phyloP scores from a whole-genome alignment of 208 protist species.

The Tritrichomonas musculus region DNA sequence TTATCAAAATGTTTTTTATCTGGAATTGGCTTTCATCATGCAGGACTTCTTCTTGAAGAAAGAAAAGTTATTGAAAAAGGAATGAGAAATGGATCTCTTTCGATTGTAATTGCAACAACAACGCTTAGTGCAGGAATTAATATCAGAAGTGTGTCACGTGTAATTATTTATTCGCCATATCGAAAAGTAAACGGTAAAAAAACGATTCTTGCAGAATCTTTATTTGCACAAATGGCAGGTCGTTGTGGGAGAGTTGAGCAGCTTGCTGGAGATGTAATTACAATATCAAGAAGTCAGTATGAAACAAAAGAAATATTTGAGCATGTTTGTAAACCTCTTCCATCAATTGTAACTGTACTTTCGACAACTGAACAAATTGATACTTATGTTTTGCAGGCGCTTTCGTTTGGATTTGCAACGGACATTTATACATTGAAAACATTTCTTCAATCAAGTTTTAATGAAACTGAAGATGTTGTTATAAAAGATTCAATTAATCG shows the following conservation, averaged over 20 bases:
- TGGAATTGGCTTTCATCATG: not conserved
- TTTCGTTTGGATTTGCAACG: not conserved
- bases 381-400: not conserved
- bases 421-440: not conserved
- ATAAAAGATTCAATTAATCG: not conserved
- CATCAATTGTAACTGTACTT: not conserved
- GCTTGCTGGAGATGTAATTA: not conserved
- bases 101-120: not conserved
- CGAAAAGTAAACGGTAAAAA: not conserved
- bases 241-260: not conserved
- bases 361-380: not conserved
- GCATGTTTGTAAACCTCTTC: not conserved
- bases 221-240: not conserved
- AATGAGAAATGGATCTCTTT: not conserved
- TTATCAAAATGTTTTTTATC: not conserved
- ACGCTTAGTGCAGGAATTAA: not conserved
- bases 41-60: conserved; percentile 19
- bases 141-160: not conserved
- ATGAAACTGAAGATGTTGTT: no score
- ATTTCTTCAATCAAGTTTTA: not conserved
- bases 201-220: not conserved
- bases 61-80: not conserved
- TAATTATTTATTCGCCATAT: not conserved
- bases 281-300: not conserved
- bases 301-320: not conserved